Conservation (phyloP, 2,329 filamentous ascomycete species). For the Monosporascus ibericus region DNA sequence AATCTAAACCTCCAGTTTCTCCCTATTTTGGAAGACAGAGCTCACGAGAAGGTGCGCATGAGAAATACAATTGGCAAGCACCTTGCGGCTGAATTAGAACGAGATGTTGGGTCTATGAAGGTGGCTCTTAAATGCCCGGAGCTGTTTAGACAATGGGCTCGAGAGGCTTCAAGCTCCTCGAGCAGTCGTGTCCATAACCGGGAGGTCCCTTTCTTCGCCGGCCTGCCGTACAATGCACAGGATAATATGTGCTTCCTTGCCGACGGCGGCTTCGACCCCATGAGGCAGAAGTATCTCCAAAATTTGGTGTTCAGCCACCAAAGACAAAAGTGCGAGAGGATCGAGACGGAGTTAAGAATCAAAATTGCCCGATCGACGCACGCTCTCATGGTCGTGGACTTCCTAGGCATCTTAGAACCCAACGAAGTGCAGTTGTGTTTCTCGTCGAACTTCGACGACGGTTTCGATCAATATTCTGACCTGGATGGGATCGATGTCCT, state of each 20-base stretch:
- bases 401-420: constrained; percentile 48
- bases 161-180: constrained; percentile 19
- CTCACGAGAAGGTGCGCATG: constrained; percentile 37
- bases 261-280: constrained; percentile 50
- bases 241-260: constrained; percentile 40
- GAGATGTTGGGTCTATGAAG: constrained; percentile 43
- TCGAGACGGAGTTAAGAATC: constrained; percentile 51
- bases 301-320: constrained; percentile 38
- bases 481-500: constrained; percentile 52
- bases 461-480: constrained; percentile 39
- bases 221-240: constrained; percentile 42
- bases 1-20: constrained; percentile 59
- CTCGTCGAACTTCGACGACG: constrained; percentile 47
- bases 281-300: constrained; percentile 37
- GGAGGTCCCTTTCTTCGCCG: constrained; percentile 34
- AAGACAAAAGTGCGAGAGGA: constrained; percentile 38
- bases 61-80: constrained; percentile 37
- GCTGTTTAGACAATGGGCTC: constrained; percentile 45
- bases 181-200: constrained; percentile 30
- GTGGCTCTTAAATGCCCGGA: constrained; percentile 39
- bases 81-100: constrained; percentile 40
- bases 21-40: constrained; percentile 54
- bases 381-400: constrained; percentile 60
- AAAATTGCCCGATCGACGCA: constrained; percentile 51
- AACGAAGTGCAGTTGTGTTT: constrained; percentile 61